These are phyloP conservation scores for Westerdykella aurantiaca DNA, from an alignment of 2,329 filamentous ascomycete species.

Conservation along the genomic window DNA sequence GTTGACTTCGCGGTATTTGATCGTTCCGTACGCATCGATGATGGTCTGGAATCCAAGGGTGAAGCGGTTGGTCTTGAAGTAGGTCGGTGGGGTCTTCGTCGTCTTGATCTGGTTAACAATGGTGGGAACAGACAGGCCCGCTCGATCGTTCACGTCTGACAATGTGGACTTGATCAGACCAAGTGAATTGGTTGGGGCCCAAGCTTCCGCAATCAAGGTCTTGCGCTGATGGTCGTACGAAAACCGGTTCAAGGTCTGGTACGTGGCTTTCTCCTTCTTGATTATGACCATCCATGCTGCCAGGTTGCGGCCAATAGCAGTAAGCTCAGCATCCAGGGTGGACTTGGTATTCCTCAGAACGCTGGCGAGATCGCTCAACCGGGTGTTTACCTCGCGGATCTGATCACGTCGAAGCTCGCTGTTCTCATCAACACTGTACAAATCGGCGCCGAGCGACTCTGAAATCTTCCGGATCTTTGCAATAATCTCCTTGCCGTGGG, in stretches of 20 bases:
- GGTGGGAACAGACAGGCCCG: slow-evolving; percentile 91
- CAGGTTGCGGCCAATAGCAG: slow-evolving; percentile 85
- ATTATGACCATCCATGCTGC: slow-evolving; percentile 97
- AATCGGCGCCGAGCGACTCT: slow-evolving; percentile 89
- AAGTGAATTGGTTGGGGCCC: slow-evolving; percentile 90
- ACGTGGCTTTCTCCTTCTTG: slow-evolving; percentile 97
- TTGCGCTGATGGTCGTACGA: slow-evolving; percentile 94
- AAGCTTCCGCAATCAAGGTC: slow-evolving; percentile 94
- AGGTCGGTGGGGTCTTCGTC: slow-evolving; percentile 95
- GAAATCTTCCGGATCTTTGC: slow-evolving; percentile 99
- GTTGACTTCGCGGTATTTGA: slow-evolving; percentile 96
- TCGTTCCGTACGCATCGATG: slow-evolving; percentile 95
- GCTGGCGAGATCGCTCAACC: slow-evolving; percentile 82
- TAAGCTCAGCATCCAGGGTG: slow-evolving; percentile 86
- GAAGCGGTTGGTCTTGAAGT: slow-evolving; percentile 97
- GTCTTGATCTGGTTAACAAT: slow-evolving; percentile 98
- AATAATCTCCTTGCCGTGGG: slow-evolving; percentile 95
- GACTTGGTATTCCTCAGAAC: slow-evolving; percentile 93
- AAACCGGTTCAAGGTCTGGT: slow-evolving; percentile 90
- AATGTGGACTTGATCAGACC: slow-evolving; percentile 85
- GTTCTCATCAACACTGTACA: slow-evolving; percentile 97
- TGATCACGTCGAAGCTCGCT: slow-evolving; percentile 91
- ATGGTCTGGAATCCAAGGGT: slow-evolving; percentile 98
- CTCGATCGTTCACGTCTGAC: slow-evolving; percentile 93
- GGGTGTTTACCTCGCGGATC: slow-evolving; percentile 93